Evolutionary conservation across 2,329 filamentous ascomycete genomes (phyloP).

Genomic region (Colletotrichum spinosum): DNA sequence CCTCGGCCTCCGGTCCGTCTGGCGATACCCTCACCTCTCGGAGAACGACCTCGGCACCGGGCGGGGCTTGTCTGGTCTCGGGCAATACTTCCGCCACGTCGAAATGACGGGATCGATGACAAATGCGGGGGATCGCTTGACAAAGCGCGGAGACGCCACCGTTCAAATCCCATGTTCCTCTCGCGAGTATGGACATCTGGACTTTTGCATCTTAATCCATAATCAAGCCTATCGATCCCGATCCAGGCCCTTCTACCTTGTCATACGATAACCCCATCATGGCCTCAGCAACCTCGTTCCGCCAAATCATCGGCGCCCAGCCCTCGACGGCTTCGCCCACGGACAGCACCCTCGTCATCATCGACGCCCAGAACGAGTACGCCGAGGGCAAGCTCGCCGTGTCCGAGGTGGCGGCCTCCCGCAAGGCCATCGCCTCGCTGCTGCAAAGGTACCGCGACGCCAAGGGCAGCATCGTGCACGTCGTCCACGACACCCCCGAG

Average conservation of each 20-base stretch:
- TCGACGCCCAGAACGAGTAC: conserved; percentile 79
- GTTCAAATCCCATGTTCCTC: not conserved
- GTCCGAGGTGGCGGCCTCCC: conserved; percentile 62
- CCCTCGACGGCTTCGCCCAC: conserved; percentile 66
- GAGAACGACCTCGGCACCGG: conserved; percentile 11
- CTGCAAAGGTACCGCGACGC: conserved; percentile 70
- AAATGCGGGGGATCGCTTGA: conserved; percentile 30
- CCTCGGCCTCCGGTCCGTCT: not conserved
- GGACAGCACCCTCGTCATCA: conserved; percentile 74
- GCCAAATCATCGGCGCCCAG: conserved; percentile 64
- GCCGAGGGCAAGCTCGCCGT: conserved; percentile 68
- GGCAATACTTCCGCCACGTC: not conserved
- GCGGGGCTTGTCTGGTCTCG: conserved; percentile 3
- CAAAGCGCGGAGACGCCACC: conserved; percentile 19
- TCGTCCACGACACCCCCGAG: conserved; percentile 68
- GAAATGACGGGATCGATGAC: conserved; percentile 29
- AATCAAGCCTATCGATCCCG: conserved; percentile 3
- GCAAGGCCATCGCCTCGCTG: conserved; percentile 66
- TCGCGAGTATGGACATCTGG: not conserved
- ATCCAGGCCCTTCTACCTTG: too few species aligned
- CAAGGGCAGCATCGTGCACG: conserved; percentile 65
- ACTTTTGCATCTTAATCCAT: not conserved
- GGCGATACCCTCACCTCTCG: not conserved
- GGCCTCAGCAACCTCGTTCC: conserved; percentile 48
- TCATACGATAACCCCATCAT: conserved; percentile 28